Base-by-base conservation (phyloP, 164 flowering plant genomes). In the Cinnamomum micranthum region DNA sequence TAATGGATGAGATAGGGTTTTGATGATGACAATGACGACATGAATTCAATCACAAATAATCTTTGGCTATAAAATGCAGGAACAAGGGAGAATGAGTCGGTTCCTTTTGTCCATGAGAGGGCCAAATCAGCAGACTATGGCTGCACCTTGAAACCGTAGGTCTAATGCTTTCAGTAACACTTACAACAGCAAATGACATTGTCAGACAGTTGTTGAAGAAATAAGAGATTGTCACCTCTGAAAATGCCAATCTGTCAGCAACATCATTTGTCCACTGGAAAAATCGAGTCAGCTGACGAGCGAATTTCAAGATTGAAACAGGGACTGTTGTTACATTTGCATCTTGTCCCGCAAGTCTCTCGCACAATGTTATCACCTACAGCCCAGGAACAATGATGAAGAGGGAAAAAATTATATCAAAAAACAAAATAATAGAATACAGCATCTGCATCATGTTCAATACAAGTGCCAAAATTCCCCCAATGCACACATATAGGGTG, bases 221-320 rank as follows among this genome's bases (percentile, higher is more conserved):
- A 23, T 24, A 33, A 71, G 15, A 71, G 24, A 31, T 60, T 14
- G n/a, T 76, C 80, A 95, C 99, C 98, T 95, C 98, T 73, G 99
- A 92, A 80, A 95, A 95, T 77, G 98, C 97, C 88, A 95, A 81
- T 86, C 99, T 86, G 81, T 93, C 99, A 71, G 99, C 99, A 80
- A 93, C 99, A 88, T 93, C 99, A 82, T 80, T 95, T 74, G 99
- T 95, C 99, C 99, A 95, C 81, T 95, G 91, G 82, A 95, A 95
- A 71, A 88, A 76, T 10, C 94, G 86, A 79, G 98, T 91, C 66
- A 93, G 76, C 80, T 90, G 98, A 25, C 99, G 97, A 41, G 97
- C 91, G 23, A 91, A 74, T 85, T 88, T 89, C 83, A 95, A 83
- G 73, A 95, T 83, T 7, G 97, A 91, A 24, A 95, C 98, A 31